These are phyloP conservation scores for Trichoderma endophyticum DNA, from an alignment of 2,329 filamentous ascomycete species.

Conservation along the genomic window DNA sequence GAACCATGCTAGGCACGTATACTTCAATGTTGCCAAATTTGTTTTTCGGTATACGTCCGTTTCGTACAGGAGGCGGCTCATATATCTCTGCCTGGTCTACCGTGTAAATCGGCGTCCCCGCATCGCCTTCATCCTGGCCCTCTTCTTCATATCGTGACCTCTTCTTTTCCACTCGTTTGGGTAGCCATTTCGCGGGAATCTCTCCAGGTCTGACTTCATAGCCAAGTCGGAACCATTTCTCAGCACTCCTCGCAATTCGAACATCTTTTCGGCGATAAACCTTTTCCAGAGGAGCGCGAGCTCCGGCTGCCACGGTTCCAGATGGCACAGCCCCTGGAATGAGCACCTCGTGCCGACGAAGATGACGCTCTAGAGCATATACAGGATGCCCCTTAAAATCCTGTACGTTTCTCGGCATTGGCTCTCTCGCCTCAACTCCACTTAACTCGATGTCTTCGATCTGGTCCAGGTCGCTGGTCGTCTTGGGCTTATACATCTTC, in stretches of 20 bases:
- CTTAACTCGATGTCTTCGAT: slow-evolving; percentile 77
- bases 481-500: slow-evolving; percentile 43
- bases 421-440: slow-evolving; percentile 69
- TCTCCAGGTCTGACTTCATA: slow-evolving; percentile 74
- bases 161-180: slow-evolving; percentile 42
- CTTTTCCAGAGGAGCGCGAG: slow-evolving; percentile 62
- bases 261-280: slow-evolving; percentile 84
- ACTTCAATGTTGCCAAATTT: slow-evolving; percentile 92
- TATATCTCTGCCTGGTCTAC: slow-evolving; percentile 69
- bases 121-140: slow-evolving; percentile 29
- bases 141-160: slow-evolving; percentile 27
- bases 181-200: slow-evolving; percentile 75
- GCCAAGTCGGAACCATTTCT: slow-evolving; percentile 89
- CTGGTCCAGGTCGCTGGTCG: slow-evolving; percentile 66
- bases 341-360: slow-evolving; percentile 80
- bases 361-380: slow-evolving; percentile 80
- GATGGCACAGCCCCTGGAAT: slow-evolving; percentile 65
- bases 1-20: slow-evolving; percentile 90
- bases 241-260: slow-evolving; percentile 69
- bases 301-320: slow-evolving; percentile 72
- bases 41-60: slow-evolving; percentile 81
- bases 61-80: slow-evolving; percentile 68
- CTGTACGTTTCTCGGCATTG: slow-evolving; percentile 79
- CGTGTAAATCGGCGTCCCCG: slow-evolving; percentile 57
- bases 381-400: slow-evolving; percentile 86